Evolutionary conservation across 2,329 filamentous ascomycete species (phyloP), one percentile per base, ranked within the genome.

Genomic region (Aspergillus brasiliensis): DNA sequence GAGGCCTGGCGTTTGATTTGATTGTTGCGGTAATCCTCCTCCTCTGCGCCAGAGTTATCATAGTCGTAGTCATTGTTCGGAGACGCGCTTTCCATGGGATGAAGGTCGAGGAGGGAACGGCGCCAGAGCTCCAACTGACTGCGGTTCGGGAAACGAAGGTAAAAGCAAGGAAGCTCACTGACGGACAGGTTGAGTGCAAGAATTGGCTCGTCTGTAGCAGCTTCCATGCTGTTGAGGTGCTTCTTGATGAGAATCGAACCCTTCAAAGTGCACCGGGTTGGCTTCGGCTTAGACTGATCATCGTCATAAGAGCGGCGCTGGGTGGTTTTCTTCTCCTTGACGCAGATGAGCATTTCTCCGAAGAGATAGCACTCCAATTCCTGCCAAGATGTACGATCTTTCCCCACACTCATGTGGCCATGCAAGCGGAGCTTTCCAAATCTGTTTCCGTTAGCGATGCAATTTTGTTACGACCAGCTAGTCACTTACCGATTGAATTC

Each of bases 211-310:
- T 97, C 93, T 76, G 64, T 11, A 54, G 10, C 37, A 34, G 82
- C 79, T 61, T 97, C 92, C 17, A 98, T 92, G 66, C 95, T 91
- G 72, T 95, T 96, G 46, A 99, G 83, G 74, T 99, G 95, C 81
- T 96, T 97, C 81, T 96, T 97, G 77, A 99, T 98, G 63, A 99
- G 82, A 67, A 99, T 99, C 0, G 95, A 98, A 17, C 95, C 95
- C 78, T 99, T 99, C 44, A 99, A 82, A 0, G 93, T 96, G 81
- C 90, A 97, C 64, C 91, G 87, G 3, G 87, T 87, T 8, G 85
- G 81, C 74, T 89, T 93, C 58, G 84, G 83, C 21, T 83, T 84
- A 1, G 81, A 73, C 4, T 78, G 77, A 1, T 77, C 68, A 23
- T 80, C 80, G n/a, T 85, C 89, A 85, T 91, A 93, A 65, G 91